These are phyloP conservation scores for Didymella pomorum DNA, from an alignment of 2,329 filamentous ascomycete genomes.

Conservation along the genomic window DNA sequence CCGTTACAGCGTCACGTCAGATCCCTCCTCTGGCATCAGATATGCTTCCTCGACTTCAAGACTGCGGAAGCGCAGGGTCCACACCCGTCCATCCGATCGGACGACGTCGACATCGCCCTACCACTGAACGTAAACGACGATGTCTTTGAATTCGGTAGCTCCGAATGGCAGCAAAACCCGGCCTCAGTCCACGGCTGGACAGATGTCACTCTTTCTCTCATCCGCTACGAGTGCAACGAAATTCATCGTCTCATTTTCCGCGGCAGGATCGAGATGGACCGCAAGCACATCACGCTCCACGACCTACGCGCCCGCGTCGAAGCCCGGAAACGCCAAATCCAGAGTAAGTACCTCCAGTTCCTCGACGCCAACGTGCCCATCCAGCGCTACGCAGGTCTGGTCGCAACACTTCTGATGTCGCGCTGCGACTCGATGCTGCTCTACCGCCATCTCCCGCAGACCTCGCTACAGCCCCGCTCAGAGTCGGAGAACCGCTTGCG, in stretches of 20 bases:
- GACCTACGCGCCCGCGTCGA: constrained; percentile 48
- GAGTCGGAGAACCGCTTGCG: constrained; percentile 49
- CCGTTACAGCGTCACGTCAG: constrained; percentile 48
- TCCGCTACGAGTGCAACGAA: constrained; percentile 51
- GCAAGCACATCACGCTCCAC: constrained; percentile 48
- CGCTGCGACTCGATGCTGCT: constrained; percentile 52
- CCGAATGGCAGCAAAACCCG: constrained; percentile 48
- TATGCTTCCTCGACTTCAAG: constrained; percentile 51
- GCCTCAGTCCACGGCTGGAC: constrained; percentile 44
- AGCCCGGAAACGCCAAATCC: constrained; percentile 46
- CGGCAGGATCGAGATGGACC: constrained; percentile 50
- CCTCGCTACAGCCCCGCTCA: constrained; percentile 43
- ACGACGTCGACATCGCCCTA: constrained; percentile 50
- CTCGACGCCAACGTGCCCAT: constrained; percentile 46
- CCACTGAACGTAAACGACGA: constrained; percentile 51
- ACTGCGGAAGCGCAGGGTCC: constrained; percentile 51
- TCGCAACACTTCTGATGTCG: constrained; percentile 49
- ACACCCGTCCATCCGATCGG: constrained; percentile 48
- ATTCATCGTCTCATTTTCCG: constrained; percentile 50
- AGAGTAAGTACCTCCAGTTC: constrained; percentile 45
- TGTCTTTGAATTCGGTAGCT: constrained; percentile 48
- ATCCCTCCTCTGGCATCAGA: constrained; percentile 51
- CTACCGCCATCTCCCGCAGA: constrained; percentile 50
- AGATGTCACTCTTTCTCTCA: constrained; percentile 47
- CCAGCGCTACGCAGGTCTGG: constrained; percentile 50